Percentiles rank a stretch among this genome's conserved stretches.
Conservation (phyloP, 2,329 filamentous ascomycete species). For the Scedosporium boydii region DNA sequence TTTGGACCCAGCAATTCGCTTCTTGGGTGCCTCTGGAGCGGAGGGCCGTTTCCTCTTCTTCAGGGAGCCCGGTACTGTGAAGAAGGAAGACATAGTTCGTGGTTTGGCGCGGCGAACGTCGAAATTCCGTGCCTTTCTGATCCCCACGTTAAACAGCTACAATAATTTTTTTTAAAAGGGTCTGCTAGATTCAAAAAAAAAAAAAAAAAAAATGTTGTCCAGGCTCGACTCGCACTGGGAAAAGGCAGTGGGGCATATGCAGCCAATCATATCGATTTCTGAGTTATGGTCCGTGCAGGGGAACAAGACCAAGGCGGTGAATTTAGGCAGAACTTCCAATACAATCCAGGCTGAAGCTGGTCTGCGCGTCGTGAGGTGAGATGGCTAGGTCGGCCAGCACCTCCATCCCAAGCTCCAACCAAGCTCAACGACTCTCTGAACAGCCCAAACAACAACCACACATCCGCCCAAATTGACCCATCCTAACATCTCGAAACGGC, state of each 20-base stretch:
- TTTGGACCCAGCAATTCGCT: slow-evolving; percentile 43
- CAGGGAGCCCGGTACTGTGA: slow-evolving; percentile 76
- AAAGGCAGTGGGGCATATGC: slow-evolving; percentile 10
- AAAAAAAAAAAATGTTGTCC: slow-evolving; percentile 30
- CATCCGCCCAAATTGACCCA: neutral
- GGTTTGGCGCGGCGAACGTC: neutral
- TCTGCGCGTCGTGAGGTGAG: slow-evolving; percentile 23
- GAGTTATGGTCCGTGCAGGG: neutral
- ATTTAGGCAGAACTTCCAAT: slow-evolving; percentile 18
- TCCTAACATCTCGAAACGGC: neutral
- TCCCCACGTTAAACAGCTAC: neutral
- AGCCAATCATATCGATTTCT: neutral
- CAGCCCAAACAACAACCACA: neutral
- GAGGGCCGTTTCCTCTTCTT: slow-evolving; percentile 77
- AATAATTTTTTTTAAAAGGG: slow-evolving; percentile 4
- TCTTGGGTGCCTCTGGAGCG: slow-evolving; percentile 47
- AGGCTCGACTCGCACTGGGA: neutral
- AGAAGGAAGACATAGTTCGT: slow-evolving; percentile 81
- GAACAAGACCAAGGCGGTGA: slow-evolving; percentile 18
- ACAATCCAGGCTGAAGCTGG: slow-evolving; percentile 30
- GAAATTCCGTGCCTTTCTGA: slow-evolving; percentile 4
- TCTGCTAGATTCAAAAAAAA: slow-evolving; percentile 7
- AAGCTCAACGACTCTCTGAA: neutral
- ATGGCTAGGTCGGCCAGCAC: neutral
- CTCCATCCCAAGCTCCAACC: slow-evolving; percentile 3